Base-by-base conservation (phyloP, 306 rosid genomes). In the Dalbergia cochinchinensis region DNA sequence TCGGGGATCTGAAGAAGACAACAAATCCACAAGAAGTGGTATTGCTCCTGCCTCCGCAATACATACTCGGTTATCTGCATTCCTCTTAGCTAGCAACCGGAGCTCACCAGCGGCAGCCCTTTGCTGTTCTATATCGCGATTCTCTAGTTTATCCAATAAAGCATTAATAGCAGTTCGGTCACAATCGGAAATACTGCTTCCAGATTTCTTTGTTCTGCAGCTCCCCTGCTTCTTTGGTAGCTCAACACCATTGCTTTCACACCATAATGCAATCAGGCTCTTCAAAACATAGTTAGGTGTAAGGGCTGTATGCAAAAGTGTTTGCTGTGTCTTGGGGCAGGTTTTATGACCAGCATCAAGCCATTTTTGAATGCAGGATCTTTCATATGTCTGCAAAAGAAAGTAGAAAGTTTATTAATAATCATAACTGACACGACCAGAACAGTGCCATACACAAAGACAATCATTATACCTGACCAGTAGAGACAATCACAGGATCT, bases 31-130 rank as follows among this genome's bases (percentile, higher is more conserved):
- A 22, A 96, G 99, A 82, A 90, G 95, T 0, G 98, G 99, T 68
- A 93, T 96, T 60, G 98, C 98, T 80, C 99, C 99, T 47, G 99
- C 93, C 74, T 93, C 99, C 3, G 98, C 99, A 69, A 96, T 93
- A 83, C 99, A 96, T 51, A 96, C 92, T 83, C 99, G 66, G 76
- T 96, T 93, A 83, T 93, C 99, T 0, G 91, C 93, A 68, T 96
- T 96, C 88, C 99, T 91, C 83, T 96, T 96, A 20, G 99, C 99
- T 58, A 96, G 91, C 85, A 96, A 80, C 16, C 99, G 94, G 82
- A 96, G 92, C 89, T 93, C 98, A 20, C 99, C 99, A 12, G 99
- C 91, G 61, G 98, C 96, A 22, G 98, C 91, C 83, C 98, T 86
- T 85, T 93, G 94, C 69, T 91, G 92, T 60, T 96, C 98, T n/a